These are phyloP conservation scores for Sporisorium reilianum DNA, from an alignment of 1,284 basidiomycete species.

Conservation along the genomic window DNA sequence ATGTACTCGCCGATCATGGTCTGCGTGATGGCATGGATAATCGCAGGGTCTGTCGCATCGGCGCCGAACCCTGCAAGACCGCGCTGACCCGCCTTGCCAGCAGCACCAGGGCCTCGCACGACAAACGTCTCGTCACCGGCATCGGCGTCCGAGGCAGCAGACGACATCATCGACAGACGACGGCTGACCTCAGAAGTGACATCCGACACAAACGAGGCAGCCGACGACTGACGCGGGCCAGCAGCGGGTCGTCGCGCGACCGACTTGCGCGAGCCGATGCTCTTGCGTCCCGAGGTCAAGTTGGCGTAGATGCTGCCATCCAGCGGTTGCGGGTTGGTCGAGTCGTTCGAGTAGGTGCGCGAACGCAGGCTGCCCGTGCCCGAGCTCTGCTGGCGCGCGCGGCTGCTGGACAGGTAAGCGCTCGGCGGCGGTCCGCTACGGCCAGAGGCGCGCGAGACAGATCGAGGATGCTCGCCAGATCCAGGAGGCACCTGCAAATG, in stretches of 20 bases:
- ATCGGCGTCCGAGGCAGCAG: slow-evolving; percentile 39
- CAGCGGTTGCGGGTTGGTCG: slow-evolving; percentile 26
- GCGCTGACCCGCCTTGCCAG: slow-evolving; percentile 20
- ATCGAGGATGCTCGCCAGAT: slow-evolving; percentile 36
- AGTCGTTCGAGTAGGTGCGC: slow-evolving; percentile 51
- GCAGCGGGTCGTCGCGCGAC: slow-evolving; percentile 24
- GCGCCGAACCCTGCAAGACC: slow-evolving; percentile 36
- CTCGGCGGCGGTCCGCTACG: slow-evolving; percentile 42
- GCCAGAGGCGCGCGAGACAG: slow-evolving; percentile 46
- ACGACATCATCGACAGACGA: slow-evolving; percentile 56
- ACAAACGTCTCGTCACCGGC: slow-evolving; percentile 46
- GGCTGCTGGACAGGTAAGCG: slow-evolving; percentile 23
- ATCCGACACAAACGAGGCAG: slow-evolving; percentile 60
- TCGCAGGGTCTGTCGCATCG: slow-evolving; percentile 62
- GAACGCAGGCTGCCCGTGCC: slow-evolving; percentile 43
- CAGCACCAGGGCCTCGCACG: slow-evolving; percentile 17
- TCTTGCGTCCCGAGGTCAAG: slow-evolving; percentile 43
- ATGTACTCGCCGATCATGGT: slow-evolving; percentile 99
- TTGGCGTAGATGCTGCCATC: slow-evolving; percentile 50
- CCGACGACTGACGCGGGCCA: slow-evolving; percentile 50
- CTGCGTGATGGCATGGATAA: slow-evolving; percentile 93
- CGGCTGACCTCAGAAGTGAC: slow-evolving; percentile 60
- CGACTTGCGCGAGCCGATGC: slow-evolving; percentile 44
- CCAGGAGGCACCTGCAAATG: slow-evolving; percentile 44
- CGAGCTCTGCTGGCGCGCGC: slow-evolving; percentile 42